Base-by-base conservation (phyloP, 768 basidiomycete genomes). In the Suillus fuscotomentosus region DNA sequence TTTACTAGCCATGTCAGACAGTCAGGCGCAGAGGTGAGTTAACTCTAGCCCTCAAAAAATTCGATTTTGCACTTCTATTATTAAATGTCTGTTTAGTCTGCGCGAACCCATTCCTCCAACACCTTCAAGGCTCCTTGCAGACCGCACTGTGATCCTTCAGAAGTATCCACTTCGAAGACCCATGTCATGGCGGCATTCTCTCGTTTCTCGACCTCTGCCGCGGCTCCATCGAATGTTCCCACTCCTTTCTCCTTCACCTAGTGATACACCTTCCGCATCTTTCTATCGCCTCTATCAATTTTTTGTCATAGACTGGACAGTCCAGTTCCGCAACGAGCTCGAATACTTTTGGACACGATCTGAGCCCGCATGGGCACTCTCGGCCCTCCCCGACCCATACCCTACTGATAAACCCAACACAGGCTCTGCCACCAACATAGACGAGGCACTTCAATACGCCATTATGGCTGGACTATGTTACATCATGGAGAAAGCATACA, bases 201-300 rank as follows among this genome's bases (percentile, higher is more conserved):
- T 53, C 17, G 2, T 53, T 20, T 17, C 51, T 53, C 51, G 4
- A 53, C 51, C 51, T 53, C 7, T 53, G 5, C n/a, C n/a, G n/a
- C n/a, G n/a, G n/a, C 14, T 31, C 24, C 51, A 34, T 5, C 51
- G 51, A 53, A 27, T 53, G 20, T 31, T 53, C 4, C 53, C 41
- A 11, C 11, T 65, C 11, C 54, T 65, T 50, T 51, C 65, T 59
- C 61, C 60, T 56, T 39, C 62, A n/a, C 11, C 42, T 6, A 17
- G 55, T 68, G 70, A 73, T 65, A 76, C 69, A 17, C 56, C 69
- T 36, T 61, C 73, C 34, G 77, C 77, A 15, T 77, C 71, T 15
- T 75, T 78, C 65, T 72, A 76, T 67, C 70, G 70, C 61, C 70
- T 78, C n/a, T 78, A 77, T 60, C 63, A 74, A 61, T 75, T 78